Percentiles rank a stretch among this genome's conserved stretches.
These are phyloP conservation scores for Antitrichia curtipendula DNA, from an alignment of 225 moss, liverwort and hornwort species.

Conservation along the genomic window DNA sequence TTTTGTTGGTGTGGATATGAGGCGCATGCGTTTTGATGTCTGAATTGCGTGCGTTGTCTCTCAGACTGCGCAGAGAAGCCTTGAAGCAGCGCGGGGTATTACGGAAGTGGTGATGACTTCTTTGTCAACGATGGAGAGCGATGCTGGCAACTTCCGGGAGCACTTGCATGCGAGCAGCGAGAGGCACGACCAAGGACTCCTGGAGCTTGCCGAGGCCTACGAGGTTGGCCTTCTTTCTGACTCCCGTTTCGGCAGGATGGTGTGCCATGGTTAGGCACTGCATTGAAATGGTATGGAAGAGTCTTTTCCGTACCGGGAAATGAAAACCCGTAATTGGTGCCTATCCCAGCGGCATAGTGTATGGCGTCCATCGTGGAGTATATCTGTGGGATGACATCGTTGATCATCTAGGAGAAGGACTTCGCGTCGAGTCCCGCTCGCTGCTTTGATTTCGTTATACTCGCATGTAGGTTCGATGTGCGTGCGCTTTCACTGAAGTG, in stretches of 20 bases:
- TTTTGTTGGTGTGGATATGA: not conserved
- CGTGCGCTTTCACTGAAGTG: not conserved
- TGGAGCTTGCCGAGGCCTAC: conserved; percentile 62
- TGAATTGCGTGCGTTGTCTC: not conserved
- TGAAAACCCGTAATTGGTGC: not conserved
- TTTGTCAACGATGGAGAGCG: conserved; percentile 46
- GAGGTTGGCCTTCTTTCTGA: conserved; percentile 31
- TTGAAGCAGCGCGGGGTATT: conserved; percentile 57
- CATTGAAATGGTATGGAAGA: not conserved
- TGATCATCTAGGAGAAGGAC: not conserved
- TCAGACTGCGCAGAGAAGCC: conserved; percentile 46
- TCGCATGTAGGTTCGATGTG: not conserved
- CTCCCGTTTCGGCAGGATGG: not conserved
- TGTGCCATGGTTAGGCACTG: not conserved
- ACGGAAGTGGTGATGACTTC: conserved; percentile 43
- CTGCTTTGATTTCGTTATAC: not conserved
- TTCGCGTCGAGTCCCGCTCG: not conserved
- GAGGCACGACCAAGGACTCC: conserved; percentile 52
- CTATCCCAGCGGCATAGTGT: not conserved
- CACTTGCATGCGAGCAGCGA: conserved; percentile 34
- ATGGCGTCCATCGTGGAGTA: not conserved
- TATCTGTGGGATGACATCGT: not conserved
- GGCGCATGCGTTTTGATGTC: not conserved
- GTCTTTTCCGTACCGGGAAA: not conserved
- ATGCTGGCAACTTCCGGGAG: conserved; percentile 53